Evolutionary conservation across 2,329 filamentous ascomycete species (phyloP).

Genomic region (Cladosporium halotolerans): DNA sequence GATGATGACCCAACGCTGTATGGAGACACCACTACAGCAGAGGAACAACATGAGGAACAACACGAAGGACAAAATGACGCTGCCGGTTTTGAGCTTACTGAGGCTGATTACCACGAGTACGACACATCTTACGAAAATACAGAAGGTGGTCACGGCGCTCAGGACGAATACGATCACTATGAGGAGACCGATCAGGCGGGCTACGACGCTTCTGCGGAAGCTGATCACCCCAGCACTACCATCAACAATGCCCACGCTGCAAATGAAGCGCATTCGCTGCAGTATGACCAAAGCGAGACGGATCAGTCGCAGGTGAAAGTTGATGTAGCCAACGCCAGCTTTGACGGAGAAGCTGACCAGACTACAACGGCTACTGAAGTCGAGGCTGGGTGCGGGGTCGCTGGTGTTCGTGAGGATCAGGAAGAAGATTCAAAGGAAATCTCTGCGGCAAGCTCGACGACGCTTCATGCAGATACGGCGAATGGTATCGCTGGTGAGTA

Average conservation of each 20-base stretch:
- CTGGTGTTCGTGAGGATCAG: slow-evolving; percentile 1
- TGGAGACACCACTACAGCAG: neutral
- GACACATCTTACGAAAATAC: slow-evolving; percentile 9
- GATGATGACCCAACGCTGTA: slow-evolving; percentile 9
- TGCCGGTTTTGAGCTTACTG: slow-evolving; percentile 11
- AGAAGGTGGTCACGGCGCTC: slow-evolving; percentile 14
- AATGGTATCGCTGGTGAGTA: slow-evolving; percentile 26
- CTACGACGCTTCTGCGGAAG: slow-evolving; percentile 11
- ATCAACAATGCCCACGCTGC: slow-evolving; percentile 3
- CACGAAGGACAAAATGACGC: slow-evolving; percentile 2
- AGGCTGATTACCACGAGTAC: slow-evolving; percentile 10
- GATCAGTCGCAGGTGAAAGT: slow-evolving; percentile 9
- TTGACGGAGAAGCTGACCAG: neutral
- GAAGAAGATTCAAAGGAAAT: slow-evolving; percentile 11
- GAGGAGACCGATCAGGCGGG: slow-evolving; percentile 14
- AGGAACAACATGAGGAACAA: slow-evolving; percentile 7
- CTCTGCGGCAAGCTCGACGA: slow-evolving; percentile 22
- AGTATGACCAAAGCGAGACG: slow-evolving; percentile 12
- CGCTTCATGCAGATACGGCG: slow-evolving; percentile 18
- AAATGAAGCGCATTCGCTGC: neutral
- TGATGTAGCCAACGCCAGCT: neutral
- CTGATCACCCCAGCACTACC: slow-evolving; percentile 2
- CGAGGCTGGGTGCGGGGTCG: neutral
- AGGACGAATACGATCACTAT: slow-evolving; percentile 28
- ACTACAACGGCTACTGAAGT: neutral